Evolutionary conservation across 2,329 filamentous ascomycete species (phyloP).

Genomic region (Penicillium hesseltinei): DNA sequence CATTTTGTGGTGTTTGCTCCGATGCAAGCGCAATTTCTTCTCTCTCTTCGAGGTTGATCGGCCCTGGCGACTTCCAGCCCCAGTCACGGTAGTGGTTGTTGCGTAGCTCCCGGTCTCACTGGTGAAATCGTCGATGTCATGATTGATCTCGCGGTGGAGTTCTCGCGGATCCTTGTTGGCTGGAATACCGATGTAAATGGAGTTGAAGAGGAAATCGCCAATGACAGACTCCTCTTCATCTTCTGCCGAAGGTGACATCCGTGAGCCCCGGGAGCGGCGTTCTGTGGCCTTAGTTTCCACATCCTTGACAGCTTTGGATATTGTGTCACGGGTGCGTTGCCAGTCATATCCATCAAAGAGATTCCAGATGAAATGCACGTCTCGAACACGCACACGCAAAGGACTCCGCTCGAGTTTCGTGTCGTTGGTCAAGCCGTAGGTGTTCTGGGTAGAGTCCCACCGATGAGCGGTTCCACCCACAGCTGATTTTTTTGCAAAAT

Average conservation of each 20-base stretch:
- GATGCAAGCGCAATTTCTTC: constrained; percentile 69
- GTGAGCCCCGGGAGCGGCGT: constrained; percentile 59
- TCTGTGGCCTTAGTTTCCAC: constrained; percentile 82
- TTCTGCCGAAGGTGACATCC: constrained; percentile 53
- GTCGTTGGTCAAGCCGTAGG: constrained; percentile 66
- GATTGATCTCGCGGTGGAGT: constrained; percentile 79
- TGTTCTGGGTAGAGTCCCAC: constrained; percentile 76
- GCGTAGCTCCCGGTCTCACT: constrained; percentile 90
- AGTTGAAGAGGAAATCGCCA: constrained; percentile 96
- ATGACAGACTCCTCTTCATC: constrained; percentile 81
- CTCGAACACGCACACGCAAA: constrained; percentile 72
- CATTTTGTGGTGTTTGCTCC: constrained; percentile 91
- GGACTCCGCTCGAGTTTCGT: constrained; percentile 65
- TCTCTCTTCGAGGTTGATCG: constrained; percentile 39
- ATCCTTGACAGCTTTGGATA: constrained; percentile 82
- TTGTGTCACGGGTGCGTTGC: constrained; percentile 80
- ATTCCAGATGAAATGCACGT: constrained; percentile 96
- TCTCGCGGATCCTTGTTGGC: constrained; percentile 81
- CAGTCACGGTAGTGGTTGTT: constrained; percentile 61
- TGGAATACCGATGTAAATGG: constrained; percentile 93
- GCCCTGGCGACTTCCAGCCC: constrained; percentile 37
- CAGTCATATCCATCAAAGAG: constrained; percentile 98
- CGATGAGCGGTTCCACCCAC: constrained; percentile 68
- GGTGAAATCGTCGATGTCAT: constrained; percentile 76
- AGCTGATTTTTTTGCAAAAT: constrained; percentile 65